Conservation (phyloP, 208 protist genomes). For the Balamuthia mandrillaris region DNA sequence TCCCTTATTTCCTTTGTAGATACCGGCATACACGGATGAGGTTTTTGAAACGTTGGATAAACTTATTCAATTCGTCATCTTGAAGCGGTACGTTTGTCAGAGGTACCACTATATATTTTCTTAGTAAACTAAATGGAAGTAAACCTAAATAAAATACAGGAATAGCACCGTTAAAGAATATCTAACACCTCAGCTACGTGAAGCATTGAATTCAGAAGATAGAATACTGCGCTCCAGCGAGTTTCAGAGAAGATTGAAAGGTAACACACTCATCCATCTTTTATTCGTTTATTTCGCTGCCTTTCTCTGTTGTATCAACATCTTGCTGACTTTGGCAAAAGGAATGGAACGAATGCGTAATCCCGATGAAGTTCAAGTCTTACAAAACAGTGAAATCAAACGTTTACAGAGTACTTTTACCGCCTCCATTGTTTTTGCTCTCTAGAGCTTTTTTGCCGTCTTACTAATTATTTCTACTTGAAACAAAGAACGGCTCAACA, state of each 20-base stretch:
- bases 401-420: too few species aligned
- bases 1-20: background rate
- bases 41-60: constrained; percentile 14
- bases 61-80: background rate
- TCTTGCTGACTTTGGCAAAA: too few species aligned
- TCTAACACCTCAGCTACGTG: background rate
- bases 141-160: background rate
- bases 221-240: background rate
- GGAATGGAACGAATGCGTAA: too few species aligned
- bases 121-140: too few species aligned
- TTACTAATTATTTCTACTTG: too few species aligned
- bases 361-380: too few species aligned
- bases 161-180: constrained; percentile 17
- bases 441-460: too few species aligned
- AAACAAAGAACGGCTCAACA: background rate
- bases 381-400: too few species aligned
- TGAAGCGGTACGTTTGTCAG: background rate
- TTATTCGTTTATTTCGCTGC: too few species aligned
- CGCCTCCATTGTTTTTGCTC: too few species aligned
- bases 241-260: background rate
- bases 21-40: background rate
- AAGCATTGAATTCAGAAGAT: background rate
- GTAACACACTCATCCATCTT: too few species aligned
- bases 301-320: too few species aligned
- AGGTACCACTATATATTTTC: background rate